These are phyloP conservation scores for Candida anutae DNA, from an alignment of 1,139 yeast species.

Conservation along the genomic window DNA sequence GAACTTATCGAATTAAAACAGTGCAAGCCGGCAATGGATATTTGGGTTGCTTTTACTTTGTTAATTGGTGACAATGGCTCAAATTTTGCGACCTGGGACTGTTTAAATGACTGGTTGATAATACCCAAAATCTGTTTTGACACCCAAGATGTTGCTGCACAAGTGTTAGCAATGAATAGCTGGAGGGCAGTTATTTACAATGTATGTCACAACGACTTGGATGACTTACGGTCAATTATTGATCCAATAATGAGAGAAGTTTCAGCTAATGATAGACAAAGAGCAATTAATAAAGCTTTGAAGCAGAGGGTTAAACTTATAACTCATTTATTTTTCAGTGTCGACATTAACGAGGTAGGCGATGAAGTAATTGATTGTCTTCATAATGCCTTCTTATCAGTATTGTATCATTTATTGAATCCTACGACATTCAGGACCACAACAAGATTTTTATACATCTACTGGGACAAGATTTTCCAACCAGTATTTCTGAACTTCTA, in stretches of 20 bases:
- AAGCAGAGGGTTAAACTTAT: slow-evolving; percentile 23
- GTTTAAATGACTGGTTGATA: slow-evolving; percentile 26
- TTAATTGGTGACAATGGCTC: slow-evolving; percentile 16
- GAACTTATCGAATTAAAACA: slow-evolving; percentile 19
- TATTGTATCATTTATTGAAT: slow-evolving; percentile 26
- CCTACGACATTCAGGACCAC: slow-evolving; percentile 13
- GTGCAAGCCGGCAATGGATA: slow-evolving; percentile 31
- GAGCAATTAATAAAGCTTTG: slow-evolving; percentile 12
- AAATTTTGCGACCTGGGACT: slow-evolving; percentile 27
- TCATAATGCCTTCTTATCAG: slow-evolving; percentile 22
- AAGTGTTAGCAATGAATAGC: slow-evolving; percentile 21
- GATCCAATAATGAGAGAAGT: slow-evolving; percentile 11
- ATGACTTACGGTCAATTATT: slow-evolving; percentile 13
- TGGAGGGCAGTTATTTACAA: slow-evolving; percentile 34
- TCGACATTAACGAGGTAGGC: slow-evolving; percentile 15
- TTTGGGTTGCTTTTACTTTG: slow-evolving; percentile 35
- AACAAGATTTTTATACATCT: slow-evolving; percentile 20
- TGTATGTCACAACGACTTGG: slow-evolving; percentile 27
- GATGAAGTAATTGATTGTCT: slow-evolving; percentile 22
- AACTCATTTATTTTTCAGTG: slow-evolving; percentile 20
- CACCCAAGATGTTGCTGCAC: slow-evolving; percentile 16
- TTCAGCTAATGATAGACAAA: slow-evolving; percentile 9
- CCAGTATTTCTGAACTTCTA: slow-evolving; percentile 26
- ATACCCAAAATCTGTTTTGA: slow-evolving; percentile 26
- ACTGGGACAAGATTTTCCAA: slow-evolving; percentile 34